phyloP scores from a whole-genome alignment of 2,329 filamentous ascomycete genomes.

The Colletotrichum nymphaeae region DNA sequence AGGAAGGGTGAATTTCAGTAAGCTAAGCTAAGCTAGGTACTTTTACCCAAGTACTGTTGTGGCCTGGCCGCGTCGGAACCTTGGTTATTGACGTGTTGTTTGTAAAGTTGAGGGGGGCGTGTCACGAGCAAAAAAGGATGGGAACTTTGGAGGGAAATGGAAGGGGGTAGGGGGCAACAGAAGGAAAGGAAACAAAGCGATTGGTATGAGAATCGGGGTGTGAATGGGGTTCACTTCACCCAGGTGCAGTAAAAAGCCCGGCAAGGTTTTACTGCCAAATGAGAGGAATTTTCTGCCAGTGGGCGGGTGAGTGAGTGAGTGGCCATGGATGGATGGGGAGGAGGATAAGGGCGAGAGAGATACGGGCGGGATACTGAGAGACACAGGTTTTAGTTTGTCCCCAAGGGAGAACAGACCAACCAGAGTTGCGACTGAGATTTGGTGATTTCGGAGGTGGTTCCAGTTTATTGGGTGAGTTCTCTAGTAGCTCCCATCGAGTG shows the following conservation, averaged over 20 bases:
- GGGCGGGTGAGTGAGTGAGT: not conserved
- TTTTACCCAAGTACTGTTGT: not conserved
- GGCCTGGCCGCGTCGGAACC: not conserved
- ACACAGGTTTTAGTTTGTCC: constrained; percentile 44
- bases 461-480: constrained; percentile 26
- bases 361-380: constrained; percentile 12
- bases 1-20: not conserved
- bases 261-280: constrained; percentile 11
- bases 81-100: constrained; percentile 10
- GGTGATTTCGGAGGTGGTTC: constrained; percentile 15
- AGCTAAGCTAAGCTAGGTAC: no score
- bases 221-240: not conserved
- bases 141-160: not conserved
- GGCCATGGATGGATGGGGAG: constrained; percentile 7
- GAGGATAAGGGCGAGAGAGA: not conserved
- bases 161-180: not conserved
- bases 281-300: constrained; percentile 11
- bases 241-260: not conserved
- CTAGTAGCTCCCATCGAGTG: not conserved
- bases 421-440: constrained; percentile 23
- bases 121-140: not conserved
- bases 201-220: constrained; percentile 7
- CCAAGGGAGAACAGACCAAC: constrained; percentile 41
- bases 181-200: not conserved
- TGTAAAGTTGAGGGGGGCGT: not conserved